phyloP scores from a whole-genome alignment of 1,139 yeast species.

The Sporopachydermia cereana region DNA sequence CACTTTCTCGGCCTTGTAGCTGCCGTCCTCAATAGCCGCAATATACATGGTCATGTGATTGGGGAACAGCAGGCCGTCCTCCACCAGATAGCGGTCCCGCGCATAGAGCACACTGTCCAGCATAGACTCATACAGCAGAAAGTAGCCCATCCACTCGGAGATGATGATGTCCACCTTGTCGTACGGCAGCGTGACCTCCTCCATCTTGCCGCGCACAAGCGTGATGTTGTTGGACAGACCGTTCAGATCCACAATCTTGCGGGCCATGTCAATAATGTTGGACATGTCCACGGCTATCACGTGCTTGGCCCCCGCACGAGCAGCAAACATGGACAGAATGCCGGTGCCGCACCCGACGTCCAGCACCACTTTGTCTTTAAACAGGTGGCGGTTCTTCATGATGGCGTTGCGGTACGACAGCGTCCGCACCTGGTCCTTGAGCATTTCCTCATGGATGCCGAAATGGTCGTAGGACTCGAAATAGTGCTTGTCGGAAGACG shows the following conservation, averaged over 20 bases:
- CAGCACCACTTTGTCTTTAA: slow-evolving; percentile 88
- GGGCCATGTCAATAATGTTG: slow-evolving; percentile 89
- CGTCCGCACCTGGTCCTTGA: slow-evolving; percentile 90
- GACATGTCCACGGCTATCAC: slow-evolving; percentile 98
- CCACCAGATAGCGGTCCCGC: slow-evolving; percentile 78
- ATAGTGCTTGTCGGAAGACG: slow-evolving; percentile 78
- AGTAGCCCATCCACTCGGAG: slow-evolving; percentile 99
- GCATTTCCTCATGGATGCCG: slow-evolving; percentile 98
- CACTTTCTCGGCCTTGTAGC: slow-evolving; percentile 85
- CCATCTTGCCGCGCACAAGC: slow-evolving; percentile 83
- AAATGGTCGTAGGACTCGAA: slow-evolving; percentile 93
- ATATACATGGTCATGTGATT: slow-evolving; percentile 85
- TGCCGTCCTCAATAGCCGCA: slow-evolving; percentile 92
- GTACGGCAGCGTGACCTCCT: slow-evolving; percentile 74
- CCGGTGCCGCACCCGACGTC: slow-evolving; percentile 99
- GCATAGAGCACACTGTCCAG: slow-evolving; percentile 92
- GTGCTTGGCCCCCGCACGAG: slow-evolving; percentile 93
- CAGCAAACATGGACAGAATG: slow-evolving; percentile 96
- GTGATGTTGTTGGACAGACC: slow-evolving; percentile 86
- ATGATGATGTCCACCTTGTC: slow-evolving; percentile 83
- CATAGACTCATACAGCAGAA: slow-evolving; percentile 92
- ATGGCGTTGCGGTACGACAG: slow-evolving; percentile 88
- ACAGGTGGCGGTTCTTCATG: slow-evolving; percentile 76
- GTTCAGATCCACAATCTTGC: slow-evolving; percentile 69
- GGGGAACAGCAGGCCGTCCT: slow-evolving; percentile 89